Evolutionary conservation across 176 grass and related monocot genomes (phyloP), one percentile per base, ranked within the genome.

Genomic region (Zizania latifolia): DNA sequence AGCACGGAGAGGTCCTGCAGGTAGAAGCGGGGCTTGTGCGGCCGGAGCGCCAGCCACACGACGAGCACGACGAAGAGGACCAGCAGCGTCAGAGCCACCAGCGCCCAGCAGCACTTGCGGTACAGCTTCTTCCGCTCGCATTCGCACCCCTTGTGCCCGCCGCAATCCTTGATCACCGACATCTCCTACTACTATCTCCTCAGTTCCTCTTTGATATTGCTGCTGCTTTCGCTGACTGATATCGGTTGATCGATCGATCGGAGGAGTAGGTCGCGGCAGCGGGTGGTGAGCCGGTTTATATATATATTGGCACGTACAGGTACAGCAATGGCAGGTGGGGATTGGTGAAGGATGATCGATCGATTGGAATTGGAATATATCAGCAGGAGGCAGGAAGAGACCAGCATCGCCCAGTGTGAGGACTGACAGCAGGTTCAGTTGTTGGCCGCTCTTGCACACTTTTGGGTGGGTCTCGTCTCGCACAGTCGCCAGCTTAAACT

Each of bases 1-100:
- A 83, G 63, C 79, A 97, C 78, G 1, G 84, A 79, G 3, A 86
- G 74, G 86, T 93, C 88, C 67, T 97, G 90, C 28, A 97, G 93
- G 88, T 93, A 89, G 85, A 88, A 91, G 1, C 0, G 4, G 1
- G 93, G 93, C 35, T 87, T 97, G 31, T 92, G 79, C 0, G 90
- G 88, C 0, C 80, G 90, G 6, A 97, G 83, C 14, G 67, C 77
- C 21, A 93, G 85, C 79, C 65, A 93, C 2, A 89, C 62, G 44
- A 93, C 2, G 1, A 93, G 34, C 1, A 97, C 11, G 6, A 82
- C 0, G 79, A 93, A 77, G 53, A 85, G 53, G 3, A 41, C 4
- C 0, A 93, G 38, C 9, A 81, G 10, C 33, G 89, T 0, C 1
- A 84, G 0, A 0, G 67, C 53, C 0, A 16, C 19, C 1, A 84